Conservation (phyloP, 441 rosid species). For the Manihot esculenta region DNA sequence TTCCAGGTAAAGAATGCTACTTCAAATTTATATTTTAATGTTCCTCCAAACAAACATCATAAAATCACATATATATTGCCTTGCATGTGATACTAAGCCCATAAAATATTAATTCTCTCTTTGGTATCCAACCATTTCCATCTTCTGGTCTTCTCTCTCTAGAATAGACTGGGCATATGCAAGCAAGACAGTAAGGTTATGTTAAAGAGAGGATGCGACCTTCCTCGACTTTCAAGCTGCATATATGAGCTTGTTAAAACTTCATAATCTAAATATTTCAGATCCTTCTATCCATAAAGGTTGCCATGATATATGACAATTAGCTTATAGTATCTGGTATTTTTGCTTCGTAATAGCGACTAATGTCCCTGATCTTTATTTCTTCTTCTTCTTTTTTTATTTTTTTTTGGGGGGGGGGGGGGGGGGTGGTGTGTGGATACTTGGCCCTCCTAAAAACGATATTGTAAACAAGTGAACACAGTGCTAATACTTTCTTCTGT, state of each 20-base stretch:
- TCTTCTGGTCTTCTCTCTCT: background rate
- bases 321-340: too few species aligned
- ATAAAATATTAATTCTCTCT: background rate
- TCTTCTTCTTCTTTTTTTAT: too few species aligned
- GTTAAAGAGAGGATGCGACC: too few species aligned
- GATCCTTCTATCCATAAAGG: background rate
- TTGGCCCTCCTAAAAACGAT: background rate
- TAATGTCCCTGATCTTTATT: too few species aligned
- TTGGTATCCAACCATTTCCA: background rate
- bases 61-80: too few species aligned
- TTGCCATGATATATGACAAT: too few species aligned
- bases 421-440: too few species aligned
- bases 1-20: constrained; percentile 66
- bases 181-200: too few species aligned
- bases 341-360: too few species aligned
- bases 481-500: background rate
- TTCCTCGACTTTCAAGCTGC: too few species aligned
- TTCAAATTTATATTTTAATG: background rate
- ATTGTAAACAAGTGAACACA: background rate
- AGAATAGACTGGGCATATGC: background rate
- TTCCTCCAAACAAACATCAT: background rate
- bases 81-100: background rate
- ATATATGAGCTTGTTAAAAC: background rate
- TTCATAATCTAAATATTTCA: background rate
- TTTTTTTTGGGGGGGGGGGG: too few species aligned